phyloP scores from a whole-genome alignment of 2,329 filamentous ascomycete genomes.

The Fusarium subtropicale region DNA sequence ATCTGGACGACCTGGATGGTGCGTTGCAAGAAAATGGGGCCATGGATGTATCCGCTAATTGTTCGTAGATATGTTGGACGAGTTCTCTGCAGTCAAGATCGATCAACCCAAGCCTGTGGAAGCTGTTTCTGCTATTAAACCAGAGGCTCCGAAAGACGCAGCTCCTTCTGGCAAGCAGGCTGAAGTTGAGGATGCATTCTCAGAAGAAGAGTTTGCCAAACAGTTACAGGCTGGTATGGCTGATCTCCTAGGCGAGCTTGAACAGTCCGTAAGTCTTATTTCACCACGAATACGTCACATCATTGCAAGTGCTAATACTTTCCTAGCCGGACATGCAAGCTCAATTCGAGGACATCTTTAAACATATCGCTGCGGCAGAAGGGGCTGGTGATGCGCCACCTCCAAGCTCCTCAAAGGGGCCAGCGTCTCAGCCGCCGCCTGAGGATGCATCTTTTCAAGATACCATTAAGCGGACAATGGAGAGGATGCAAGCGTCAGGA shows the following conservation, averaged over 20 bases:
- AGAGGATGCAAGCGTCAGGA: conserved; percentile 91
- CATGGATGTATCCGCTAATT: conserved; percentile 15
- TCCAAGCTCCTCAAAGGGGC: conserved; percentile 42
- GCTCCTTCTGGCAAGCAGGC: conserved; percentile 40
- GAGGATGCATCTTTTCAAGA: conserved; percentile 84
- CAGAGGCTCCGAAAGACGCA: conserved; percentile 52
- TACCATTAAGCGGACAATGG: conserved; percentile 93
- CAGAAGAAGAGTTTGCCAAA: conserved; percentile 84
- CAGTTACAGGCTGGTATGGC: conserved; percentile 94
- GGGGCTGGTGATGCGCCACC: conserved; percentile 43
- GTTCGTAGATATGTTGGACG: conserved; percentile 83
- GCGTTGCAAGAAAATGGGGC: background rate
- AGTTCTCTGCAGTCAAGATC: conserved; percentile 78
- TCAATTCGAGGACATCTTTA: conserved; percentile 82
- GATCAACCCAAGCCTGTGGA: conserved; percentile 46
- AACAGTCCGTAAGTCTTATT: conserved; percentile 63
- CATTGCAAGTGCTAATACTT: conserved; percentile 1
- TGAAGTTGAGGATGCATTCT: conserved; percentile 57
- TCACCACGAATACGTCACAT: background rate
- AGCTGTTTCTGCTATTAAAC: conserved; percentile 46
- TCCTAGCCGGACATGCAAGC: conserved; percentile 76
- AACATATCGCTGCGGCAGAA: conserved; percentile 72
- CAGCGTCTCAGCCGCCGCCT: conserved; percentile 52
- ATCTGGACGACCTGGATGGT: conserved; percentile 93
- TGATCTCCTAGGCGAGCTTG: conserved; percentile 78